These are phyloP conservation scores for Pythium pyrilobum DNA, from an alignment of 352 stramenopile species.

Conservation along the genomic window DNA sequence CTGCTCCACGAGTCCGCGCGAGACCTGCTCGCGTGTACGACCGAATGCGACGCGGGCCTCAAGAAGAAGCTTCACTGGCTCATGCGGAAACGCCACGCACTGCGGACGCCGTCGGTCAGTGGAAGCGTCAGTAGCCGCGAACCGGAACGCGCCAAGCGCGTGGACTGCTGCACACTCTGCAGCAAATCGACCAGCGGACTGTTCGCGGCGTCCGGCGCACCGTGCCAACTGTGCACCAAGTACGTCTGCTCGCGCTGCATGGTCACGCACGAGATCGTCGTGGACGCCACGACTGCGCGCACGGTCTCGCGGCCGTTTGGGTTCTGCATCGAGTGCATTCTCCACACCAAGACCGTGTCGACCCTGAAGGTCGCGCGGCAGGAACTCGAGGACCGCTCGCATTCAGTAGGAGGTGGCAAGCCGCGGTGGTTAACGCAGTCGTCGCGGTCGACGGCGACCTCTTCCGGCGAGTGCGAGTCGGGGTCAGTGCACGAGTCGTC, in stretches of 20 bases:
- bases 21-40: slow-evolving; percentile 9
- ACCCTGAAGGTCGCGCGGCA: not conserved
- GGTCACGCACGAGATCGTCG: not conserved
- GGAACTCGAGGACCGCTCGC: too few relatives aligned
- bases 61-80: slow-evolving; percentile 43
- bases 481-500: too few relatives aligned
- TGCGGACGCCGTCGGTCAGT: too few relatives aligned
- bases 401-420: too few relatives aligned
- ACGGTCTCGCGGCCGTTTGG: not conserved
- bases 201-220: not conserved
- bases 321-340: slow-evolving; percentile 5
- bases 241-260: not conserved
- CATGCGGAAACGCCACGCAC: slow-evolving; percentile 11
- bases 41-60: slow-evolving; percentile 22
- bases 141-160: too few relatives aligned
- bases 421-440: too few relatives aligned
- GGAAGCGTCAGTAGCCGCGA: too few relatives aligned
- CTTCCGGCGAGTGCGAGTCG: too few relatives aligned
- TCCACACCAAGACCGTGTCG: not conserved
- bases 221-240: slow-evolving; percentile 5
- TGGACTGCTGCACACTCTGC: not conserved
- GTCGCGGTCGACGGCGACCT: too few relatives aligned
- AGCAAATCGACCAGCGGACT: not conserved
- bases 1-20: slow-evolving; percentile 21
- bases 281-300: not conserved